These are phyloP conservation scores for Secale cereale DNA, from an alignment of 176 grass and related monocot species.

Conservation along the genomic window DNA sequence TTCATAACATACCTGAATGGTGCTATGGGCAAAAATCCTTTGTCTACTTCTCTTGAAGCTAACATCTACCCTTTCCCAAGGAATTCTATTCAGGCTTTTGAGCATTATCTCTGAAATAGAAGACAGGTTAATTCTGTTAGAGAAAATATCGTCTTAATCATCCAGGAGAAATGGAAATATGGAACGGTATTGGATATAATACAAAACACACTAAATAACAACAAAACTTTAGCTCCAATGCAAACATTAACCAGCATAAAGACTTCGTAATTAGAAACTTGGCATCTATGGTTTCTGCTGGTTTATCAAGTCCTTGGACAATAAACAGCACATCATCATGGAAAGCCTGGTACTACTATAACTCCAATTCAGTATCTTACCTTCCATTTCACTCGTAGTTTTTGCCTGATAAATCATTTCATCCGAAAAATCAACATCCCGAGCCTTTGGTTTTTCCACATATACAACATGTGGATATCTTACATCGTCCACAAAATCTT, in stretches of 20 bases:
- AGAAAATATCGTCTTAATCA: neutral
- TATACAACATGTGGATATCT: slow-evolving; percentile 82
- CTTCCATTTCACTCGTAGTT: slow-evolving; percentile 82
- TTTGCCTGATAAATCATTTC: slow-evolving; percentile 49
- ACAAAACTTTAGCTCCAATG: neutral
- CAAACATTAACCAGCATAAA: neutral
- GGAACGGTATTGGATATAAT: neutral
- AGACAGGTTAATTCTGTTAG: slow-evolving; percentile 5
- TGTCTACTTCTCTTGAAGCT: slow-evolving; percentile 84
- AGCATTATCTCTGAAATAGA: slow-evolving; percentile 72
- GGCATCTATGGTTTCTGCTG: neutral
- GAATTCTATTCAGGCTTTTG: slow-evolving; percentile 72
- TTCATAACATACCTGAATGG: slow-evolving; percentile 69
- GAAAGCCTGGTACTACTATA: neutral
- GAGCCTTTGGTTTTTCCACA: slow-evolving; percentile 50
- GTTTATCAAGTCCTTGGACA: neutral
- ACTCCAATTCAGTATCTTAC: slow-evolving; percentile 21
- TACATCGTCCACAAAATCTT: slow-evolving; percentile 52
- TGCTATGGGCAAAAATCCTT: slow-evolving; percentile 84
- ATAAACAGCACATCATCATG: neutral
- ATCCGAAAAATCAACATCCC: slow-evolving; percentile 59
- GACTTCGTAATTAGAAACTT: neutral
- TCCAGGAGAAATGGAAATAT: neutral
- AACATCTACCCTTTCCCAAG: slow-evolving; percentile 95
- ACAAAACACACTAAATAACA: neutral